phyloP scores from a whole-genome alignment of 1,284 basidiomycete genomes.

The Trichosporon asahii region DNA sequence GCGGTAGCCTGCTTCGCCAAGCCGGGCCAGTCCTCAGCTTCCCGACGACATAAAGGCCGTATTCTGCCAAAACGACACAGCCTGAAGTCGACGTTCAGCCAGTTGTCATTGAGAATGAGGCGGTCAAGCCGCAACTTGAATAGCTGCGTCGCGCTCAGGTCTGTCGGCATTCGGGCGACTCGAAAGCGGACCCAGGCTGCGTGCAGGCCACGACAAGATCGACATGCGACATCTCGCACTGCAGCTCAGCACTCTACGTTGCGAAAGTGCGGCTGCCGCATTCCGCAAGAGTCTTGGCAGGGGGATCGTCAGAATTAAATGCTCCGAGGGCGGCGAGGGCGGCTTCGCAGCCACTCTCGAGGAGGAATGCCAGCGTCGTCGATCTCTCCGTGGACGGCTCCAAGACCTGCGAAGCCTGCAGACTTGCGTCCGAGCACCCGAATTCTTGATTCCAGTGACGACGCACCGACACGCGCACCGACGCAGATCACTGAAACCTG shows the following conservation, averaged over 20 bases:
- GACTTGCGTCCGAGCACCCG: not conserved
- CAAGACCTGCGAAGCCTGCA: too few species aligned
- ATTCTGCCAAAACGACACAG: not conserved
- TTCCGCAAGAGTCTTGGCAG: not conserved
- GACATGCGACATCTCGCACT: conserved; percentile 1
- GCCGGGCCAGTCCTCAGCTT: not conserved
- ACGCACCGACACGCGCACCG: not conserved
- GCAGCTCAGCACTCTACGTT: not conserved
- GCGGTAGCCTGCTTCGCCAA: not conserved
- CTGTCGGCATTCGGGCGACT: not conserved
- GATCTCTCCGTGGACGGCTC: too few species aligned
- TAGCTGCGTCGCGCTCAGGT: too few species aligned
- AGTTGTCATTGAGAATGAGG: too few species aligned
- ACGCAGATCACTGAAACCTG: not conserved
- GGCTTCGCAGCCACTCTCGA: too few species aligned
- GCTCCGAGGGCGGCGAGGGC: not conserved
- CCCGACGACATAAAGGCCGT: too few species aligned
- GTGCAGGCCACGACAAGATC: not conserved
- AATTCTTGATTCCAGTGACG: not conserved
- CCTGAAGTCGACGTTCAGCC: not conserved
- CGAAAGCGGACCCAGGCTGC: not conserved
- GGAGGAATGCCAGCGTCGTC: too few species aligned
- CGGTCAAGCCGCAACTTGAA: too few species aligned
- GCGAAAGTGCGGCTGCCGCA: not conserved
- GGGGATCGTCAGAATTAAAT: not conserved